phyloP scores from a whole-genome alignment of 2,329 filamentous ascomycete genomes.

The Penicillium glabrum region DNA sequence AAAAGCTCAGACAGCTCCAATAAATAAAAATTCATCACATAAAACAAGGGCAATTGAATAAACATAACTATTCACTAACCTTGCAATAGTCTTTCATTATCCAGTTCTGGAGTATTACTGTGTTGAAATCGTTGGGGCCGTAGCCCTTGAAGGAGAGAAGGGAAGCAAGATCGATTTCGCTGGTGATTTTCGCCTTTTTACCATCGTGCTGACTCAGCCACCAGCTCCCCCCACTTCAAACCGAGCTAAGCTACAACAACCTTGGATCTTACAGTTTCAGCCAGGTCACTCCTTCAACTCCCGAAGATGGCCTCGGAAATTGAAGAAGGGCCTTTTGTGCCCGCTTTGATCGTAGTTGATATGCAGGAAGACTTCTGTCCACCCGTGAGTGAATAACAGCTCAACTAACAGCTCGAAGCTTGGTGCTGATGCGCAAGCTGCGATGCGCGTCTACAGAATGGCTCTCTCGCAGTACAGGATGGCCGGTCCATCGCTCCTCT shows the following conservation, averaged over 20 bases:
- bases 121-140: constrained; percentile 25
- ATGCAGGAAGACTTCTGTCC: constrained; percentile 95
- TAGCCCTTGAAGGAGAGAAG: constrained; percentile 28
- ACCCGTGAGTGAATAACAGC: constrained; percentile 59
- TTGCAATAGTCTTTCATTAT: constrained; percentile 31
- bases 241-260: background rate
- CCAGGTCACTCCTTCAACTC: background rate
- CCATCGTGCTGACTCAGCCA: constrained; percentile 16
- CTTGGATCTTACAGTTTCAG: background rate
- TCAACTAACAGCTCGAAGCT: constrained; percentile 2
- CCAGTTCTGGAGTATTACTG: constrained; percentile 10
- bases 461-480: constrained; percentile 75
- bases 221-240: background rate
- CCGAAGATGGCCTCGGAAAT: background rate
- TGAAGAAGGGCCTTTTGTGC: constrained; percentile 23
- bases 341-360: constrained; percentile 75
- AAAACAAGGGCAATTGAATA: constrained; percentile 7
- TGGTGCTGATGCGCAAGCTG: constrained; percentile 7
- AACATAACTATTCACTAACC: constrained; percentile 24
- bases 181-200: constrained; percentile 13
- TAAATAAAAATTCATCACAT: constrained; percentile 61
- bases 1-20: constrained; percentile 74
- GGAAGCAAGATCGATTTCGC: constrained; percentile 5
- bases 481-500: constrained; percentile 68
- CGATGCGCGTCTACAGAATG: constrained; percentile 58